Evolutionary conservation across 345 rosid species (phyloP).

Genomic region (Rhizophora apiculata): DNA sequence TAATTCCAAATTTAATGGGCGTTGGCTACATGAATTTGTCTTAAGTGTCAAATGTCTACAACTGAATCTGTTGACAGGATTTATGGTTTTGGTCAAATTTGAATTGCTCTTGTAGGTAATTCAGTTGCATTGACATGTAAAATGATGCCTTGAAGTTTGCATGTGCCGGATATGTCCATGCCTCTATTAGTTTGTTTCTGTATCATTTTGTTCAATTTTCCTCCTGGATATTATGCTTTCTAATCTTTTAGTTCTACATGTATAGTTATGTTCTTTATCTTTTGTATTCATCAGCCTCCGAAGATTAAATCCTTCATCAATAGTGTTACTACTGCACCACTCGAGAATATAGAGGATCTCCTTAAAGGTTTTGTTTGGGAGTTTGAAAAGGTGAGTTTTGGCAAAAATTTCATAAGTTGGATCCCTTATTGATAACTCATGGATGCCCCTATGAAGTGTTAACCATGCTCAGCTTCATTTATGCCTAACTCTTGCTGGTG

Average conservation of each 20-base stretch:
- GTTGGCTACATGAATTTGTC: background rate
- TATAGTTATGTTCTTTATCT: constrained; percentile 7
- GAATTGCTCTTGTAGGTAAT: background rate
- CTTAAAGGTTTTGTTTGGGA: constrained; percentile 83
- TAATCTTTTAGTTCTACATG: constrained; percentile 4
- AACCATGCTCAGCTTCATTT: constrained; percentile 8
- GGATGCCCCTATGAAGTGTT: background rate
- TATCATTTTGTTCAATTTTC: background rate
- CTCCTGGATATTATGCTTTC: constrained; percentile 1
- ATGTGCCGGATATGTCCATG: background rate
- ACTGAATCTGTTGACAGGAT: background rate
- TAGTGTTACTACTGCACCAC: constrained; percentile 57
- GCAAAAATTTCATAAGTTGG: background rate
- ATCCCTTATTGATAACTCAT: constrained; percentile 11
- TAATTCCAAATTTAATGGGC: too few species aligned
- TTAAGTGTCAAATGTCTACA: background rate
- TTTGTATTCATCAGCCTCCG: constrained; percentile 63
- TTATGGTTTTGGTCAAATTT: background rate
- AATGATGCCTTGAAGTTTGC: background rate
- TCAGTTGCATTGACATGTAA: background rate
- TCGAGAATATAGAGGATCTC: constrained; percentile 75
- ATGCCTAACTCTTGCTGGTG: constrained; percentile 18
- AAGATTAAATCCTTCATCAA: constrained; percentile 79
- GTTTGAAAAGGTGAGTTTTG: constrained; percentile 67
- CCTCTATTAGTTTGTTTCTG: background rate